Base-by-base conservation (phyloP, 2,329 filamentous ascomycete genomes). In the Dactylellina sp. region DNA sequence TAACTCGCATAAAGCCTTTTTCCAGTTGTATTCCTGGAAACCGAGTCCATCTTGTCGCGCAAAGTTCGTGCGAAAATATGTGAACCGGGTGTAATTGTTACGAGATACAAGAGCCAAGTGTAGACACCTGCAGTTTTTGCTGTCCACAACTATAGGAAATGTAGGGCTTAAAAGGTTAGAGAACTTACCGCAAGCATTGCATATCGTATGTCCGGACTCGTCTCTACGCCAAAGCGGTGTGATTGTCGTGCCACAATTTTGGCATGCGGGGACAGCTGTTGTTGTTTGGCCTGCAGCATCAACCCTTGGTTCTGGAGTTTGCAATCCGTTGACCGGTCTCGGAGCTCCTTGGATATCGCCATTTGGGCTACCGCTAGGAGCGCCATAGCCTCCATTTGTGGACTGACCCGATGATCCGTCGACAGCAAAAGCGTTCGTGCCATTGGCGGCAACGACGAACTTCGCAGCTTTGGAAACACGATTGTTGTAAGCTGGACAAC, bases 401-500 rank as follows among this genome's bases (percentile, higher is more conserved):
- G 70, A 76, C n/a, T 83, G 82, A 60, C 82, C 83, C 76, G 86
- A 85, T 32, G 70, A n/a, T n/a, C 66, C 71, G 37, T 61, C 53
- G 7, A 66, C 75, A 35, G 70, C 70, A 16, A 66, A 64, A 22
- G 57, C 57, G 52, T 72, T 75, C n/a, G 57, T 28, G 3, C 65
- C 76, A 37, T 64, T 64, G 37, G 71, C 57, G 75, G 85, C 84
- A 61, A 88, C 83, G 62, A 84, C 89, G 77, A 91, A 87, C 80
- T 91, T 90, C 16, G 91, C 90, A 50, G 88, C 91, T 81, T 97
- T 98, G 35, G 94, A 91, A 40, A 98, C 89, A 60, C 95, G 88
- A 80, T 99, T 99, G 84, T 99, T 99, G 84, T 92, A 99, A 1
- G 95, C 95, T 37, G 95, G 95, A 80, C 95, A 99, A 11, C 95